Conservation (phyloP, 108 stramenopile genomes). For the Cyclotella baltica region DNA sequence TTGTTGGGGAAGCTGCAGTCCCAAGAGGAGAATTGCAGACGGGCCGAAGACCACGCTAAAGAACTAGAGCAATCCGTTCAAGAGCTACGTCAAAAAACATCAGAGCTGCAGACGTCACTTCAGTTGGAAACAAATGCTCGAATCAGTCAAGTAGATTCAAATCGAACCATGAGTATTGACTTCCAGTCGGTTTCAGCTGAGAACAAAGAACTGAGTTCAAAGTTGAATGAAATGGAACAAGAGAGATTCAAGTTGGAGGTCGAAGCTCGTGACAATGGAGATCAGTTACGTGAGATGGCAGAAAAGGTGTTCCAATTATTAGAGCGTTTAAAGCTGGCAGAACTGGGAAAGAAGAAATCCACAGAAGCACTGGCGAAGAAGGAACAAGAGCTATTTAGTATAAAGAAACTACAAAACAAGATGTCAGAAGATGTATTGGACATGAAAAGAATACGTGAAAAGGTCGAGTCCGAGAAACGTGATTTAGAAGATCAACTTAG, state of each 20-base stretch:
- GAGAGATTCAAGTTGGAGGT: slow-evolving; percentile 85
- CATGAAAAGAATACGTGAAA: slow-evolving; percentile 72
- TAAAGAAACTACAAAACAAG: slow-evolving; percentile 74
- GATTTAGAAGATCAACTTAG: slow-evolving; percentile 75
- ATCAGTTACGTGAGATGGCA: slow-evolving; percentile 88
- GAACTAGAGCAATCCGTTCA: slow-evolving; percentile 80
- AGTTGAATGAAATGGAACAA: slow-evolving; percentile 62
- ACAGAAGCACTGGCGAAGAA: slow-evolving; percentile 81
- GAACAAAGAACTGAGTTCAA: slow-evolving; percentile 61
- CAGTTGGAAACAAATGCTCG: slow-evolving; percentile 78
- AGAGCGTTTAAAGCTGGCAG: slow-evolving; percentile 86
- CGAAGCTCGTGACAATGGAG: slow-evolving; percentile 80
- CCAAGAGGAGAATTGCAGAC: slow-evolving; percentile 82
- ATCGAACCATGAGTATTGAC: slow-evolving; percentile 66
- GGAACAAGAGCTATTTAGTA: slow-evolving; percentile 76
- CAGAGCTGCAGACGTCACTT: slow-evolving; percentile 81
- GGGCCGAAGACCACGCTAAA: slow-evolving; percentile 78
- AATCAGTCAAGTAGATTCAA: slow-evolving; percentile 68
- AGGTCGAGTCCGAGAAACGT: slow-evolving; percentile 71
- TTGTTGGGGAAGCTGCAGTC: slow-evolving; percentile 85
- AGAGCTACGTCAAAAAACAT: slow-evolving; percentile 62
- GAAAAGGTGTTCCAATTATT: slow-evolving; percentile 90
- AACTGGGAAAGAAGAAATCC: slow-evolving; percentile 85
- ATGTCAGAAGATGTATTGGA: slow-evolving; percentile 76
- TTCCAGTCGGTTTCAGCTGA: slow-evolving; percentile 57